phyloP scores from a whole-genome alignment of 495 filamentous ascomycete genomes.

The Daldinia grandis region DNA sequence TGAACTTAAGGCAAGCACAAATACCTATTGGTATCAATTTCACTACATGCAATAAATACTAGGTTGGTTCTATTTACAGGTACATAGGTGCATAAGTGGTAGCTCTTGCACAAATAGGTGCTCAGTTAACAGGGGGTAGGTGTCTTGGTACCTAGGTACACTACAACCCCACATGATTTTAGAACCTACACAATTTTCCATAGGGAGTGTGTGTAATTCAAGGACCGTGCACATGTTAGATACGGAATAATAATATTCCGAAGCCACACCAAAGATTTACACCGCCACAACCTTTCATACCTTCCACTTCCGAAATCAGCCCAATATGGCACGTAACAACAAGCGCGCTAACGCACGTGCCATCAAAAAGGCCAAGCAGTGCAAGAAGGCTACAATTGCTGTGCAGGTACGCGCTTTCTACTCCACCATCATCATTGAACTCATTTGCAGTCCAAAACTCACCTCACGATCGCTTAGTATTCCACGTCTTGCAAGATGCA shows the following conservation, averaged over 20 bases:
- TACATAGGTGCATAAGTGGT: too few relatives aligned
- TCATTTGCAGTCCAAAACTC: neutral
- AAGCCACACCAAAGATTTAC: neutral
- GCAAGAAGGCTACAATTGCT: neutral
- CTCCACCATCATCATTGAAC: constrained; percentile 38
- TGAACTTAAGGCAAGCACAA: too few relatives aligned
- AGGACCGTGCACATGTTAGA: too few relatives aligned
- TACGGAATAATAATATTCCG: neutral
- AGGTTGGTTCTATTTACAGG: too few relatives aligned
- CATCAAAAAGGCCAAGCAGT: neutral
- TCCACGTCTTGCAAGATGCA: constrained; percentile 25
- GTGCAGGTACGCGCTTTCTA: constrained; percentile 43
- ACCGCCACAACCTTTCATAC: neutral
- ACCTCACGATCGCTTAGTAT: neutral
- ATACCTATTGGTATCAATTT: too few relatives aligned
- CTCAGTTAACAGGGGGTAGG: too few relatives aligned
- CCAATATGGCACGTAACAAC: neutral
- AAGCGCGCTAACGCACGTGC: neutral
- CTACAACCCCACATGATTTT: too few relatives aligned
- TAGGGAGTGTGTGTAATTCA: too few relatives aligned
- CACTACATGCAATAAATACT: too few relatives aligned
- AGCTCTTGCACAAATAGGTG: too few relatives aligned
- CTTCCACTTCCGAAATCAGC: neutral
- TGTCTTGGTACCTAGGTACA: too few relatives aligned
- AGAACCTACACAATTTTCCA: too few relatives aligned